Evolutionary conservation across 2,329 filamentous ascomycete genomes (phyloP).

Genomic region (Byssothecium circinans): DNA sequence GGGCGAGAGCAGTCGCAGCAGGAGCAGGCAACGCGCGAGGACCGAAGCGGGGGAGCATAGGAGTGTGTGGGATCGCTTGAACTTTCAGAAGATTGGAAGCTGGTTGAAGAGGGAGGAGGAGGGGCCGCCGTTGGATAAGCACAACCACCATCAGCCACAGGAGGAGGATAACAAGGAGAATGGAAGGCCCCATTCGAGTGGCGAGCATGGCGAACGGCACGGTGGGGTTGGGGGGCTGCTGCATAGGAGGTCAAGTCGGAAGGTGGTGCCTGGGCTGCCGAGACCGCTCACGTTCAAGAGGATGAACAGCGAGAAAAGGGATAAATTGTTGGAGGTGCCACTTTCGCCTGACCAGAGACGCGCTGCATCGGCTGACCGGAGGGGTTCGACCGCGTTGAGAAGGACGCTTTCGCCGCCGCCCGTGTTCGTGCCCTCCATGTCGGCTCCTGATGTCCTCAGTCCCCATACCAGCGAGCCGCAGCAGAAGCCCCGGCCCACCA

Average conservation of each 20-base stretch:
- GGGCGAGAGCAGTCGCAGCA: constrained; percentile 31
- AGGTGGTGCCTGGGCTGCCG: constrained; percentile 77
- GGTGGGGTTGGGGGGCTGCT: constrained; percentile 19
- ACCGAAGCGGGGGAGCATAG: constrained; percentile 38
- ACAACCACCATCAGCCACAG: neutral
- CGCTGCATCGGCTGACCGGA: constrained; percentile 69
- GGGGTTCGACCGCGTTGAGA: constrained; percentile 61
- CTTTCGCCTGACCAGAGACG: constrained; percentile 68
- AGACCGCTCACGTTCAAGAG: constrained; percentile 78
- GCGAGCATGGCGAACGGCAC: constrained; percentile 18
- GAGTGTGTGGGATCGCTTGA: constrained; percentile 43
- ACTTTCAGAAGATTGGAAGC: constrained; percentile 44
- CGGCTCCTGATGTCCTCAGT: constrained; percentile 44
- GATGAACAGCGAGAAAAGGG: constrained; percentile 77
- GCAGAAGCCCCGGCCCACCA: constrained; percentile 28
- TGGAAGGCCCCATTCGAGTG: constrained; percentile 38
- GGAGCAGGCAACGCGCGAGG: constrained; percentile 37
- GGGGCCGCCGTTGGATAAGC: constrained; percentile 21
- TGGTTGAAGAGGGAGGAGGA: constrained; percentile 47
- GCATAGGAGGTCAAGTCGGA: constrained; percentile 46
- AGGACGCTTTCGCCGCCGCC: constrained; percentile 46
- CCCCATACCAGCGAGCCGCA: constrained; percentile 29
- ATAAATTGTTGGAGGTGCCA: constrained; percentile 68
- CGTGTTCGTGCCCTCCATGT: constrained; percentile 41
- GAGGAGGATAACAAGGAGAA: constrained; percentile 36